Percentiles rank a stretch among this genome's conserved stretches.
phyloP scores from a whole-genome alignment of 176 grass and related monocot genomes.

The Triticum aestivum region DNA sequence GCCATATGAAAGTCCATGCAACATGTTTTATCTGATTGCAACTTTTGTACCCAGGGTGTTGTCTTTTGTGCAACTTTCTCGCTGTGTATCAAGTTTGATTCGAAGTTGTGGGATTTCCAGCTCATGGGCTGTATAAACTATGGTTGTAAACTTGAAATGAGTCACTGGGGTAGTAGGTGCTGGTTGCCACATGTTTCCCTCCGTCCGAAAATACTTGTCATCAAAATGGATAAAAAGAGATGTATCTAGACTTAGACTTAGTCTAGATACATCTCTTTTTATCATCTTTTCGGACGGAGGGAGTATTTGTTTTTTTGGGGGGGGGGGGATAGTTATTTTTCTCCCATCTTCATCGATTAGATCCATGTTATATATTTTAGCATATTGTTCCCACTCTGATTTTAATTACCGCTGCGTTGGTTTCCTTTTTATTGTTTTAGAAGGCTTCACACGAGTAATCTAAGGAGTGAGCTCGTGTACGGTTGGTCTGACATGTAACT shows the following conservation, averaged over 20 bases:
- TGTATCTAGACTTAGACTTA: no score
- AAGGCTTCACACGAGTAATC: not conserved
- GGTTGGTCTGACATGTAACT: not conserved
- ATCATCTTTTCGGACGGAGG: no score
- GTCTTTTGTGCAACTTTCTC: not conserved
- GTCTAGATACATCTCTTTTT: no score
- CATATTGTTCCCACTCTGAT: not conserved
- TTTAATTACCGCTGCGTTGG: not conserved
- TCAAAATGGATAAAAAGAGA: no score
- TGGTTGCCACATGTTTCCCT: not conserved
- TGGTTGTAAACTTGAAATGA: not conserved
- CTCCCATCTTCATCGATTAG: not conserved
- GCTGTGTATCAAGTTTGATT: not conserved
- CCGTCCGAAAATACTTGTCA: no score
- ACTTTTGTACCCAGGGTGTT: not conserved
- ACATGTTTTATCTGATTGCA: not conserved
- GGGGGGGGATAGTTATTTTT: no score
- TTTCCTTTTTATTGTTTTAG: not conserved
- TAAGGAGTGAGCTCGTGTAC: not conserved
- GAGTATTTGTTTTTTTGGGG: no score
- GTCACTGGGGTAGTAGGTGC: not conserved
- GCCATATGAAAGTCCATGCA: slow-evolving; percentile 3
- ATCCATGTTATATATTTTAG: not conserved
- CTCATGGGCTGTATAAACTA: slow-evolving; percentile 13
- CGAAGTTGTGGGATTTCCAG: not conserved